Evolutionary conservation across 2,329 filamentous ascomycete genomes (phyloP).

Genomic region (Penicillium sp.): DNA sequence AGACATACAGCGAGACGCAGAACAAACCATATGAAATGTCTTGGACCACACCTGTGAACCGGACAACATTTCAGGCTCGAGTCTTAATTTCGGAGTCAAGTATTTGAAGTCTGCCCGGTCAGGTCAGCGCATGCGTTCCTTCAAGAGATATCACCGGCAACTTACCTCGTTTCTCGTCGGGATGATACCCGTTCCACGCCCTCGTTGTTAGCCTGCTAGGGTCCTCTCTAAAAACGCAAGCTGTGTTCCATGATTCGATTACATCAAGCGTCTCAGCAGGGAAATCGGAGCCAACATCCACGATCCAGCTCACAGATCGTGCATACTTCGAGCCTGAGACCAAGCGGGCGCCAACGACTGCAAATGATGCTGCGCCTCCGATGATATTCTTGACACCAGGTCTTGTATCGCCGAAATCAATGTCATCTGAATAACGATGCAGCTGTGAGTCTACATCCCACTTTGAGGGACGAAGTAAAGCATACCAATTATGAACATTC

Average conservation of each 20-base stretch:
- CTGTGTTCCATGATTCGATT: slow-evolving; percentile 74
- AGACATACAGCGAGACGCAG: slow-evolving; percentile 70
- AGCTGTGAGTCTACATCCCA: slow-evolving; percentile 10
- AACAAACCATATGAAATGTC: slow-evolving; percentile 86
- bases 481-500: slow-evolving; percentile 63
- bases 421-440: slow-evolving; percentile 66
- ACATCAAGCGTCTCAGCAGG: slow-evolving; percentile 61
- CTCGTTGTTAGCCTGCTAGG: slow-evolving; percentile 72
- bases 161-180: slow-evolving; percentile 60
- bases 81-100: slow-evolving; percentile 76
- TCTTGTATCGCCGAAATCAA: slow-evolving; percentile 72
- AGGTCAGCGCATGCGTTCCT: slow-evolving; percentile 2
- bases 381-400: slow-evolving; percentile 70
- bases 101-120: slow-evolving; percentile 71
- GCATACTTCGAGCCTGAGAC: slow-evolving; percentile 70
- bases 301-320: slow-evolving; percentile 76
- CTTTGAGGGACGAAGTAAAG: slow-evolving; percentile 3
- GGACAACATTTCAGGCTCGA: slow-evolving; percentile 70
- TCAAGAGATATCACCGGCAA: not conserved
- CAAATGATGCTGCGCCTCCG: slow-evolving; percentile 86
- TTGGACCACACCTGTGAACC: slow-evolving; percentile 65
- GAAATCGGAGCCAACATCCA: slow-evolving; percentile 88
- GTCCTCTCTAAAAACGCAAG: slow-evolving; percentile 66
- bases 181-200: slow-evolving; percentile 87
- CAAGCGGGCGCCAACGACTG: slow-evolving; percentile 81